Evolutionary conservation across 148 eudicot genomes (phyloP).

Genomic region (Rhododendron griersonianum): DNA sequence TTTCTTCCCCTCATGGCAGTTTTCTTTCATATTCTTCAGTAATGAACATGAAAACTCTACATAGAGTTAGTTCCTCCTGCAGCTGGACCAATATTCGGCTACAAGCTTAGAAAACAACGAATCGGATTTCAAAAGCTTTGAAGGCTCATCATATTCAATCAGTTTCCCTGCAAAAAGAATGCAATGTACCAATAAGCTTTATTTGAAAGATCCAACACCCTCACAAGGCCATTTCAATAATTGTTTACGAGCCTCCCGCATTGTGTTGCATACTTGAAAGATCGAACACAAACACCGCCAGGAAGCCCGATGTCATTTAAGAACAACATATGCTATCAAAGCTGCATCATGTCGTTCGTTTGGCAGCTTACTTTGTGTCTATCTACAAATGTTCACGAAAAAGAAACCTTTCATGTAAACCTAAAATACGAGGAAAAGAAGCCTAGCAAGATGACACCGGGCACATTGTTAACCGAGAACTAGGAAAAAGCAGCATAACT

Average conservation of each 20-base stretch:
- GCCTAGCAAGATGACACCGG: no score
- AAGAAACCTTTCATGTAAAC: no score
- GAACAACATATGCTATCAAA: background rate
- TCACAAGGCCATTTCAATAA: background rate
- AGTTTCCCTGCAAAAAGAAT: conserved; percentile 38
- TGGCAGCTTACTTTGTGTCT: background rate
- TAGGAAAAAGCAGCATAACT: background rate
- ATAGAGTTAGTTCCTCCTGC: conserved; percentile 30
- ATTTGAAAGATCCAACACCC: background rate
- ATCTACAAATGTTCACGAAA: no score
- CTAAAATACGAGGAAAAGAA: no score
- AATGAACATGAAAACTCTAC: conserved; percentile 5
- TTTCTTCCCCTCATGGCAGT: background rate
- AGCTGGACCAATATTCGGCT: conserved; percentile 72
- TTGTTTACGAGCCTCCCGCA: background rate
- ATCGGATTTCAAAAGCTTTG: conserved; percentile 47
- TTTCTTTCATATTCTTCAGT: background rate
- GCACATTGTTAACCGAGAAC: no score
- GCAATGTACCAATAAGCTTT: background rate
- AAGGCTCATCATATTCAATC: conserved; percentile 67
- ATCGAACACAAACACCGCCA: background rate
- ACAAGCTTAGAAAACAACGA: conserved; percentile 67
- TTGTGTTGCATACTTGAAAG: background rate
- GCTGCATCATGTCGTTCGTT: background rate
- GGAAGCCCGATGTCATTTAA: background rate